Conservation (phyloP, 345 rosid species). For the Hypericum androsaemum region DNA sequence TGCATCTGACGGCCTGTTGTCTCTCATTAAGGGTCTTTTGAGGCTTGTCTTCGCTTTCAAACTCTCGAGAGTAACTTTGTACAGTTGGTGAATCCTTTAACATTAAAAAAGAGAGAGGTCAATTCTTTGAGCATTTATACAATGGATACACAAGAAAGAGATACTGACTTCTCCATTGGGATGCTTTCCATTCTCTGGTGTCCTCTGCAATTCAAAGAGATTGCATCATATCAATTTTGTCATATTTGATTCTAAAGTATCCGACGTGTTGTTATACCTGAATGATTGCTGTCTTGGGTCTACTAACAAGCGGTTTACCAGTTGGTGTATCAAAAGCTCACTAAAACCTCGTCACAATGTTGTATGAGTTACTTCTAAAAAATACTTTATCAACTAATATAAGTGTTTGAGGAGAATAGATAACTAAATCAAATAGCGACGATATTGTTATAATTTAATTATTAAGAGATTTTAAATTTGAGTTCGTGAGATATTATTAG, state of each 20-base stretch:
- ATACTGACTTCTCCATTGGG: slow-evolving; percentile 1
- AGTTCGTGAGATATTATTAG: too few species aligned
- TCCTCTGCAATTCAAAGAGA: slow-evolving; percentile 2
- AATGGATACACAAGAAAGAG: background rate
- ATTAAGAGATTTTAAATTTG: too few species aligned
- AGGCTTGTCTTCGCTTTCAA: slow-evolving; percentile 8
- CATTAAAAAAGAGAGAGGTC: background rate
- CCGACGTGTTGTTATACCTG: background rate
- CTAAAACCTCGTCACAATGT: too few species aligned
- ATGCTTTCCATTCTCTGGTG: slow-evolving; percentile 9
- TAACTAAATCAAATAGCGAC: too few species aligned
- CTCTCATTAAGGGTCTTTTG: slow-evolving; percentile 7
- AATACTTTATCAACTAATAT: too few species aligned
- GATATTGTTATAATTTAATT: too few species aligned
- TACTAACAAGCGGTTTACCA: background rate
- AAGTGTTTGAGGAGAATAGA: too few species aligned
- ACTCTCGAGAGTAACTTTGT: background rate
- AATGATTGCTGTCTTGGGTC: slow-evolving; percentile 8
- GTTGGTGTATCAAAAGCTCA: slow-evolving; percentile 3
- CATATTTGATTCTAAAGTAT: background rate
- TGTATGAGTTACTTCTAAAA: too few species aligned
- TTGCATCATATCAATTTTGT: background rate
- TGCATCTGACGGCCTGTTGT: background rate
- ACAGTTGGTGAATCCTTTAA: slow-evolving; percentile 1
- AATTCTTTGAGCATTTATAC: background rate